These are phyloP conservation scores for Tieghemiomyces parasiticus DNA, from an alignment of 192 early-diverging fungal species.

Conservation along the genomic window DNA sequence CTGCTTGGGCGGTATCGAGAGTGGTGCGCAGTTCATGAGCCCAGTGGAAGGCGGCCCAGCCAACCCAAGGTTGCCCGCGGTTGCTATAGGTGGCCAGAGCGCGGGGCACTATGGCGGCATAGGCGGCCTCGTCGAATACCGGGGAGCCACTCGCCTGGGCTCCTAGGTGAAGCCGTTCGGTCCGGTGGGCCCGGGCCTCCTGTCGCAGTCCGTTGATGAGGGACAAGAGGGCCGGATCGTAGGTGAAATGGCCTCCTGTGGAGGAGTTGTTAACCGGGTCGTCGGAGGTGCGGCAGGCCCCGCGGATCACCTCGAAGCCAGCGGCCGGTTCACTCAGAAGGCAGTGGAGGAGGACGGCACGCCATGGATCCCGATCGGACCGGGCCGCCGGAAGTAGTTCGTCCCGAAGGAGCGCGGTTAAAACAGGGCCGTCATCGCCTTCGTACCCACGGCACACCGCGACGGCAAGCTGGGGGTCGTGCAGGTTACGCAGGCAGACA, in stretches of 20 bases:
- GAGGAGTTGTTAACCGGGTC: not conserved
- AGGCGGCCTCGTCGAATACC: not conserved
- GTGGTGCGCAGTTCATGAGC: not conserved
- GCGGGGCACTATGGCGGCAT: not conserved
- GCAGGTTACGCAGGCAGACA: constrained; percentile 81
- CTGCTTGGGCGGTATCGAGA: not conserved
- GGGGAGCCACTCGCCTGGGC: not conserved
- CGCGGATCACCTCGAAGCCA: not conserved
- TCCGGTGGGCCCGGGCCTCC: not conserved
- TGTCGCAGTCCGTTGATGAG: not conserved
- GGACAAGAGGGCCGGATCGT: not conserved
- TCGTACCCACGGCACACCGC: constrained; percentile 83
- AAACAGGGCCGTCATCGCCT: constrained; percentile 40
- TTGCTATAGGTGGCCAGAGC: not conserved
- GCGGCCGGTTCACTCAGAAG: not conserved
- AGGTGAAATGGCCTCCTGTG: not conserved
- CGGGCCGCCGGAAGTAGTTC: constrained; percentile 23
- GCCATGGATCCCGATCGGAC: constrained; percentile 23
- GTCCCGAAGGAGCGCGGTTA: constrained; percentile 21
- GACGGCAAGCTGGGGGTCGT: constrained; percentile 86
- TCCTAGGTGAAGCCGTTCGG: not conserved
- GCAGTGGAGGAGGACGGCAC: constrained; percentile 15
- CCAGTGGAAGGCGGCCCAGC: not conserved
- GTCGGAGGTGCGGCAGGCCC: too few species aligned
- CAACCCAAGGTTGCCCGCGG: constrained; percentile 1